These are phyloP conservation scores for Plasmodium malariae DNA, from an alignment of 169 alveolate genomes.

Conservation along the genomic window DNA sequence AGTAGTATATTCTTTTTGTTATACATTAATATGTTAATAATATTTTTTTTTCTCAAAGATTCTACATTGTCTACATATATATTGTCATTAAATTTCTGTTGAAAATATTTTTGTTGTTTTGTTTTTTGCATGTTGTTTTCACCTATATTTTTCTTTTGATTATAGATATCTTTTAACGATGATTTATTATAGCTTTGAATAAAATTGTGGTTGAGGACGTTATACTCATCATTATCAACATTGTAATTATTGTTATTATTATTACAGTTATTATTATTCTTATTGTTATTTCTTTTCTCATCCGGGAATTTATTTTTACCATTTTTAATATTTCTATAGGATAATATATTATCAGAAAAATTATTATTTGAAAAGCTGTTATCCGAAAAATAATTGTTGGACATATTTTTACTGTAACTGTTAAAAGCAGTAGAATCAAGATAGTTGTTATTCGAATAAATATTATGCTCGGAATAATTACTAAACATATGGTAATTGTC, in stretches of 20 bases:
- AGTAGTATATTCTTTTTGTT: conserved; percentile 68
- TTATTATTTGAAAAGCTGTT: conserved; percentile 55
- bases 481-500: conserved; percentile 63
- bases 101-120: conserved; percentile 67
- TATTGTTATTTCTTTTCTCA: conserved; percentile 1
- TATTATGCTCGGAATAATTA: conserved; percentile 34
- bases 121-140: conserved; percentile 35
- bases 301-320: conserved; percentile 11
- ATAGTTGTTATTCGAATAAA: conserved; percentile 27
- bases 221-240: conserved; percentile 13
- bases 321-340: conserved; percentile 53
- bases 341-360: conserved; percentile 24
- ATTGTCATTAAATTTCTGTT: conserved; percentile 56
- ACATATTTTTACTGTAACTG: conserved; percentile 49
- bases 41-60: conserved; percentile 71
- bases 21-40: conserved; percentile 63
- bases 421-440: conserved; percentile 38
- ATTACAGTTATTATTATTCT: background rate
- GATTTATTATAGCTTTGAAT: conserved; percentile 47
- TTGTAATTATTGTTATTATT: background rate
- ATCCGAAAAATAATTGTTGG: conserved; percentile 47
- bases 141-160: conserved; percentile 25
- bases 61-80: conserved; percentile 76
- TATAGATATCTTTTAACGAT: conserved; percentile 49
- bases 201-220: conserved; percentile 26